Evolutionary conservation across 148 eudicot genomes (phyloP), one percentile per base, ranked within the genome.

Genomic region (Linanthus parryae): DNA sequence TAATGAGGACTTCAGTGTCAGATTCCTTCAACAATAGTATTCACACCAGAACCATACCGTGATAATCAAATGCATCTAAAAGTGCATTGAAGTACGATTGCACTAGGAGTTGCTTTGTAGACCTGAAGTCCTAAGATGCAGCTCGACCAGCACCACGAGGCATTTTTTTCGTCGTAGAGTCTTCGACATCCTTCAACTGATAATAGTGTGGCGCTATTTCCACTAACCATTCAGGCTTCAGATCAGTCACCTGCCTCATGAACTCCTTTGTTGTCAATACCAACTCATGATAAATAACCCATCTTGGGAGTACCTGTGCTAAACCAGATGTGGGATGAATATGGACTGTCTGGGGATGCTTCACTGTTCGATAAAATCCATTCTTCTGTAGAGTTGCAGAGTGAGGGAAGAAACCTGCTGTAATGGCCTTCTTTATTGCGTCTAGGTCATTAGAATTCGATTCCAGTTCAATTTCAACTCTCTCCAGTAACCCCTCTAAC

Each of bases 81-180:
- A n/a, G n/a, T n/a, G n/a, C n/a, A n/a, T n/a, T n/a, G n/a, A n/a
- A n/a, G n/a, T n/a, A n/a, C n/a, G n/a, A n/a, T n/a, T n/a, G n/a
- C n/a, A n/a, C n/a, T n/a, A n/a, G n/a, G n/a, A n/a, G n/a, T n/a
- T n/a, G n/a, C n/a, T n/a, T n/a, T n/a, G n/a, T n/a, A n/a, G n/a
- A n/a, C n/a, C n/a, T n/a, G n/a, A n/a, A n/a, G n/a, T n/a, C n/a
- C n/a, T n/a, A n/a, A n/a, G n/a, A n/a, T n/a, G 84, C 79, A n/a
- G n/a, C n/a, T 22, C 65, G 88, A 3, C 94, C 94, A 31, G 53
- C 71, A 52, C 84, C 88, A 24, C 70, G 62, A 1, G 94, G 94
- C 94, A 84, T 78, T 71, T 84, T 84, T 78, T 75, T 84, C 20
- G 84, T 36, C n/a, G n/a, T n/a, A n/a, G n/a, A n/a, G 26, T 82